phyloP scores from a whole-genome alignment of 2,329 filamentous ascomycete genomes.

The Fusarium acutatum region DNA sequence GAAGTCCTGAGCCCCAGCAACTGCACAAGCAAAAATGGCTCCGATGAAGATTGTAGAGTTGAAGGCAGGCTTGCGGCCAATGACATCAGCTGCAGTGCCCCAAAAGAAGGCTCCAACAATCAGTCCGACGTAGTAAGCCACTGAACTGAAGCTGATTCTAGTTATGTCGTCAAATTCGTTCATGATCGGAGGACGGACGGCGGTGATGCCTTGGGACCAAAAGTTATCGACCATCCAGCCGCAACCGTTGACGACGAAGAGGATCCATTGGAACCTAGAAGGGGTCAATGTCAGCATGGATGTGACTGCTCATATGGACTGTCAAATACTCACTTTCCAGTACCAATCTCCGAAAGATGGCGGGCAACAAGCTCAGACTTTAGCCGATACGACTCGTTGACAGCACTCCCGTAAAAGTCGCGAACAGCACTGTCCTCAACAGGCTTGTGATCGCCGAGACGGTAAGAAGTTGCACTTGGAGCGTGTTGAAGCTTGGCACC shows the following conservation, averaged over 20 bases:
- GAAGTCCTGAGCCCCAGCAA: constrained; percentile 67
- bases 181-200: constrained; percentile 44
- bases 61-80: constrained; percentile 55
- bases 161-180: constrained; percentile 47
- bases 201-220: constrained; percentile 48
- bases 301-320: rapidly evolving
- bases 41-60: constrained; percentile 55
- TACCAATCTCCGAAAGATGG: not conserved
- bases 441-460: not conserved
- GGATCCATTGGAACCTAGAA: constrained; percentile 51
- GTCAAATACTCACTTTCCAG: not conserved
- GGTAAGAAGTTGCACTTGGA: not conserved
- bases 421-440: not conserved
- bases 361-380: not conserved
- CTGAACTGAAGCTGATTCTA: constrained; percentile 44
- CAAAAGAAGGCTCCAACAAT: constrained; percentile 57
- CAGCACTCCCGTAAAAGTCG: not conserved
- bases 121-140: constrained; percentile 52
- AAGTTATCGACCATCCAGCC: constrained; percentile 53
- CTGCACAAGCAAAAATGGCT: constrained; percentile 64
- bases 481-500: not conserved
- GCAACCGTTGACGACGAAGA: constrained; percentile 57
- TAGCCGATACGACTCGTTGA: not conserved
- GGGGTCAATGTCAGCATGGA: not conserved
- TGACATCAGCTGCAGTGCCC: constrained; percentile 52